These are phyloP conservation scores for Platanthera guangdongensis DNA, from an alignment of 106 monocot species.

Conservation along the genomic window DNA sequence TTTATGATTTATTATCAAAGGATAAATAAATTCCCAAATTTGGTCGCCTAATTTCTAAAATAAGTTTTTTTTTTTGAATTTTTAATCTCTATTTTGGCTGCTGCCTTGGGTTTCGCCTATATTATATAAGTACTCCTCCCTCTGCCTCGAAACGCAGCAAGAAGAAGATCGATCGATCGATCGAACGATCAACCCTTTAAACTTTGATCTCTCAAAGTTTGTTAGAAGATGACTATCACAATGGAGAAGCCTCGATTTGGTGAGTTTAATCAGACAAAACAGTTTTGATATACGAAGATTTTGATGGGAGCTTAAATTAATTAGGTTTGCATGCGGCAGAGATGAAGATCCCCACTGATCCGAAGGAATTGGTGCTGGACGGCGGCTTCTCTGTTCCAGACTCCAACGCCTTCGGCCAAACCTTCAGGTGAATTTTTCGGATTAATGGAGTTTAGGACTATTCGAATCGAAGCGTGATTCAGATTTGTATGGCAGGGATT, in stretches of 20 bases:
- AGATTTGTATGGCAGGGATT: constrained; percentile 22
- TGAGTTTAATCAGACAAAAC: constrained; percentile 3
- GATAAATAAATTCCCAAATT: neutral
- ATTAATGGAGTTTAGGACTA: neutral
- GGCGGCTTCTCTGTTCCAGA: constrained; percentile 74
- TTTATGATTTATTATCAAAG: neutral
- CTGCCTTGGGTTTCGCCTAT: neutral
- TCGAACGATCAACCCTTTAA: neutral
- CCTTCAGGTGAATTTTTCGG: constrained; percentile 46
- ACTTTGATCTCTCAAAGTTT: neutral
- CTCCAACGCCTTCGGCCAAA: constrained; percentile 61
- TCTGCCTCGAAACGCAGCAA: neutral
- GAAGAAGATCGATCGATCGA: neutral
- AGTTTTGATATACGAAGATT: neutral
- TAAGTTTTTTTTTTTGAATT: neutral
- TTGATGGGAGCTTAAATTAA: neutral
- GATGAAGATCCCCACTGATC: constrained; percentile 5
- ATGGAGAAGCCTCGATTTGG: constrained; percentile 43
- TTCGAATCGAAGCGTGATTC: neutral
- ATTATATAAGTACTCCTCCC: neutral
- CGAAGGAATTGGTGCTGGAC: constrained; percentile 40
- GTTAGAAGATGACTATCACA: constrained; percentile 58
- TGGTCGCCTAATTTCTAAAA: neutral
- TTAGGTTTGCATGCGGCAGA: neutral
- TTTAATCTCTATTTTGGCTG: neutral